Evolutionary conservation across 768 basidiomycete genomes (phyloP).

Genomic region (Sistotremastrum niveocremeum): DNA sequence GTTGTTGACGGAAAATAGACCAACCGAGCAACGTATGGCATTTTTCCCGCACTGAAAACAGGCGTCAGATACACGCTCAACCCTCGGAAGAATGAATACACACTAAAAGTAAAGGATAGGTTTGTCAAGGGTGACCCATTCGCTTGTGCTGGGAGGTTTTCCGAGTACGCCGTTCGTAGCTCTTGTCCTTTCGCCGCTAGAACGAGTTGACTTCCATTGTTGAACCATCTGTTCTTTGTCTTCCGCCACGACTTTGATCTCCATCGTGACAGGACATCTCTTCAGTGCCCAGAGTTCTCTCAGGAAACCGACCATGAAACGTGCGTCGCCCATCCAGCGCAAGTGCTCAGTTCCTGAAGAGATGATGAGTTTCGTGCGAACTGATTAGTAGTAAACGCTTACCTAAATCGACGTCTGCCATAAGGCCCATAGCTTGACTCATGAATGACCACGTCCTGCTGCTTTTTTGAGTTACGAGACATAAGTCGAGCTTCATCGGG

Average conservation of each 20-base stretch:
- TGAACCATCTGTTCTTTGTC: slow-evolving; percentile 65
- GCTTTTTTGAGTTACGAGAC: slow-evolving; percentile 57
- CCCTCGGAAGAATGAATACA: slow-evolving; percentile 1
- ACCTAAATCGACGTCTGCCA: slow-evolving; percentile 75
- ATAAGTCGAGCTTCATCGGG: slow-evolving; percentile 64
- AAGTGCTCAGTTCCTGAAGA: slow-evolving; percentile 52
- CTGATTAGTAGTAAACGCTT: not conserved
- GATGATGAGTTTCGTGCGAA: not conserved
- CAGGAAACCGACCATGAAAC: slow-evolving; percentile 63
- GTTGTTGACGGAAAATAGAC: slow-evolving; percentile 3
- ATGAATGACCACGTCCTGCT: slow-evolving; percentile 64
- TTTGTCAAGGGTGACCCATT: slow-evolving; percentile 58
- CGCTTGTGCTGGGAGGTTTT: not conserved
- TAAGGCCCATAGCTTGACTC: slow-evolving; percentile 69
- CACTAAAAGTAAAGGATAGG: slow-evolving; percentile 52
- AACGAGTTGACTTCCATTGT: slow-evolving; percentile 26
- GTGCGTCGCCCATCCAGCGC: slow-evolving; percentile 75
- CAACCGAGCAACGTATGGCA: slow-evolving; percentile 59
- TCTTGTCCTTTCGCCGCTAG: slow-evolving; percentile 6
- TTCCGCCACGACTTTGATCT: slow-evolving; percentile 50
- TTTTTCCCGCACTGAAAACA: slow-evolving; percentile 45
- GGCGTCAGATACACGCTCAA: not conserved
- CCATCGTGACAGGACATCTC: slow-evolving; percentile 55
- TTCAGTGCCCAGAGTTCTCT: slow-evolving; percentile 50
- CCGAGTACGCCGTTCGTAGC: not conserved